Conservation (phyloP, 164 flowering plant genomes). For the Pachysandra terminalis region DNA sequence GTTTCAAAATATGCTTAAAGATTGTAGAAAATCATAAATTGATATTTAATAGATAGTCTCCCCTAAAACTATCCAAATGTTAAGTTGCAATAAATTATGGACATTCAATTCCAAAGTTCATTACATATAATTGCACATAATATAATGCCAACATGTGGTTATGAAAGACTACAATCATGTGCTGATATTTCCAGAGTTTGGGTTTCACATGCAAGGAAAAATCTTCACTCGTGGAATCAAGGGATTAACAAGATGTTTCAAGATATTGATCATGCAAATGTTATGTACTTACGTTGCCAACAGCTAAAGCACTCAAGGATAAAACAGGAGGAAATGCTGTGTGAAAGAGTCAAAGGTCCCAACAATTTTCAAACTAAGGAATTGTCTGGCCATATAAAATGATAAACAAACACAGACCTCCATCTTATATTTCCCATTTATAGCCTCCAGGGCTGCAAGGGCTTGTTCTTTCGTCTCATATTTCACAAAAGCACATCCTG, state of each 20-base stretch:
- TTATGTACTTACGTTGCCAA: neutral
- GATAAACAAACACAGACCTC: conserved; percentile 56
- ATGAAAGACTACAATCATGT: no score
- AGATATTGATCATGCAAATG: neutral
- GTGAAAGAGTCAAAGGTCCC: neutral
- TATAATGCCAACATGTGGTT: no score
- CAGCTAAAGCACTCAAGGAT: neutral
- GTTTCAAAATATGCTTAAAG: no score
- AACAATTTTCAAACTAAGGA: conserved; percentile 2
- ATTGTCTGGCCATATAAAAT: neutral
- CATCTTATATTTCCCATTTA: conserved; percentile 92
- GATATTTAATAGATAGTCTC: no score
- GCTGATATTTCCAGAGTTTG: neutral
- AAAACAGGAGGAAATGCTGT: conserved; percentile 2
- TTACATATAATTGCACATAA: no score
- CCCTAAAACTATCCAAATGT: no score
- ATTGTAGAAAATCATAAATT: no score
- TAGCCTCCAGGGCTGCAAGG: conserved; percentile 78
- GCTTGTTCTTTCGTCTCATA: conserved; percentile 98
- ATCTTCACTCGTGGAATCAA: neutral
- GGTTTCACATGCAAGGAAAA: neutral
- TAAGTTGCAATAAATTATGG: no score
- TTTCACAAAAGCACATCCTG: conserved; percentile 97
- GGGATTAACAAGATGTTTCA: neutral
- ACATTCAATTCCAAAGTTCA: neutral